Percentiles rank a stretch among this genome's conserved stretches.
phyloP scores from a whole-genome alignment of 2,329 filamentous ascomycete species.

The Cladosporium sp. region DNA sequence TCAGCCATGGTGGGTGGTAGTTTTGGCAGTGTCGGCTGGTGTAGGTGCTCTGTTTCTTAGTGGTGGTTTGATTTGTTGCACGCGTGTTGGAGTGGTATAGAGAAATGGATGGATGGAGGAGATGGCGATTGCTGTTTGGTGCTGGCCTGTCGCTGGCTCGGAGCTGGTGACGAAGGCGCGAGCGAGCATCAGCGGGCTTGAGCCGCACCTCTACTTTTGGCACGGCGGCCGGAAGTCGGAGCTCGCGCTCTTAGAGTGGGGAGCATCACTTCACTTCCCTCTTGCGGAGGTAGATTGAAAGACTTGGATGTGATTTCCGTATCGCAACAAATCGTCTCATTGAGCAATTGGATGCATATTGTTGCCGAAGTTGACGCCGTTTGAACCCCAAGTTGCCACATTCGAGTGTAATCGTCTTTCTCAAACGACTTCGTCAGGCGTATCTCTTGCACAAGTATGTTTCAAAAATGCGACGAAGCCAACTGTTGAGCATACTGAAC shows the following conservation, averaged over 20 bases:
- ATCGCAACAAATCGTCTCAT: too few relatives aligned
- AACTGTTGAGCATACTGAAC: not conserved
- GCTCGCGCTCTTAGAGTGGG: not conserved
- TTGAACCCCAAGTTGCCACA: too few relatives aligned
- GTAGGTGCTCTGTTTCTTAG: not conserved
- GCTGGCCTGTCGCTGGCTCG: not conserved
- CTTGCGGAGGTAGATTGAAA: too few relatives aligned
- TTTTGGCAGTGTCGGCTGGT: not conserved
- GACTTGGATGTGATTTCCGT: too few relatives aligned
- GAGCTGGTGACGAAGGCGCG: conserved; percentile 14
- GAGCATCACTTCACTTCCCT: conserved; percentile 1
- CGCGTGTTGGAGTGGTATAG: not conserved
- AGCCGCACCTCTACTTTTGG: conserved; percentile 2
- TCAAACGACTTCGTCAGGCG: not conserved
- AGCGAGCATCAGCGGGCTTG: conserved; percentile 1
- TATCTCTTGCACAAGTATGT: not conserved
- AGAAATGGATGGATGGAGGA: conserved; percentile 3
- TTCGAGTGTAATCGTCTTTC: too few relatives aligned
- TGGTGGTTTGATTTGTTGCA: not conserved
- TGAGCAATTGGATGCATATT: too few relatives aligned
- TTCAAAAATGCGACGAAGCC: too few relatives aligned
- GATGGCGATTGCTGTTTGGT: conserved; percentile 11
- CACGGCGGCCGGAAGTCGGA: not conserved
- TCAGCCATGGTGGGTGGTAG: conserved; percentile 65
- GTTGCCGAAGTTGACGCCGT: too few relatives aligned